Base-by-base conservation (phyloP, 2,329 filamentous ascomycete species). In the Fusarium sp. region DNA sequence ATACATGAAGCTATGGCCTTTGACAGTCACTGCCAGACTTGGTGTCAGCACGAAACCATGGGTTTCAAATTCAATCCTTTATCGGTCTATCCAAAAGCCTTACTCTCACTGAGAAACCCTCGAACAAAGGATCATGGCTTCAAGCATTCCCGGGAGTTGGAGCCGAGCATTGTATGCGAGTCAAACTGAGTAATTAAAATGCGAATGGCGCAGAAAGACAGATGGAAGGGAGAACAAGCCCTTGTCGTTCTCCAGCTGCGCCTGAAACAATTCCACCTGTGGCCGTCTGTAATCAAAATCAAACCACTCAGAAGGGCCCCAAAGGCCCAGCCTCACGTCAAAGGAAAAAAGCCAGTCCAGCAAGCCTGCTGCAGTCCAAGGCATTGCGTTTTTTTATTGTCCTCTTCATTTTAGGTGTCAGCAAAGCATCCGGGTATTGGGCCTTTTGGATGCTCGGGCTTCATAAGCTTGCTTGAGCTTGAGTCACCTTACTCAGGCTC, bases 191-290 rank as follows among this genome's bases (percentile, higher is more conserved):
- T 46, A 51, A 65, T 37, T 25, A 43, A 59, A 64, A 64, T 52
- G 23, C 17, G 44, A 54, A 52, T 53, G 19, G 46, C n/a, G 50
- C 33, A 64, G 43, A 64, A 39, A 13, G 17, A 55, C 27, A 48
- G 37, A 64, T 40, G 61, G 48, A 69, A 69, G 65, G 65, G 66
- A 69, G 66, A 66, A n/a, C 27, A 15, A 68, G 61, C 60, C 65
- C 65, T 68, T 66, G 65, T 66, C 56, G 50, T 62, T 62, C 61
- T 56, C 65, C 56, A 66, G 53, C 51, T 58, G 51, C 65, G 65
- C 66, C 66, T 68, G 66, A 68, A 68, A 68, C 66, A 63, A 62
- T 68, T 43, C 66, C 66, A 67, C 62, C 56, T 49, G 33, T 67
- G 41, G 66, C 44, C 45, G 32, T 49, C 46, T 51, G 61, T 59